Conservation (phyloP, 441 rosid genomes). For the Mallotus japonicus region DNA sequence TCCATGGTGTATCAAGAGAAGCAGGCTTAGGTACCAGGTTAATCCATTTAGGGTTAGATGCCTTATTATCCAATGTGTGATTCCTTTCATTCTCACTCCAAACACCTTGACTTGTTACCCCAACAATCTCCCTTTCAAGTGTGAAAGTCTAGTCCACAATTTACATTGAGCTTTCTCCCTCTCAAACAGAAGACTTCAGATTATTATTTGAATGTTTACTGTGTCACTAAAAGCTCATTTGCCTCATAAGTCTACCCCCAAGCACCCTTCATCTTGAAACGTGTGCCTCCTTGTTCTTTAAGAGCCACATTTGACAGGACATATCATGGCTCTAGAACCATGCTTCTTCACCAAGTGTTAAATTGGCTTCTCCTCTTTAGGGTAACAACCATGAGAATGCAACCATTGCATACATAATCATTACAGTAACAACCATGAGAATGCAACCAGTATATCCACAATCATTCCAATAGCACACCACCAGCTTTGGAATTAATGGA, state of each 20-base stretch:
- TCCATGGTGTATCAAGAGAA: not conserved
- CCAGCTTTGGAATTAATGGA: not conserved
- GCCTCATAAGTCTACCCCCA: not conserved
- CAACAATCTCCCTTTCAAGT: not conserved
- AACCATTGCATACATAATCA: not conserved
- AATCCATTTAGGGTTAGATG: no score
- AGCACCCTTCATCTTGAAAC: not conserved
- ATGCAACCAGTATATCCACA: not conserved
- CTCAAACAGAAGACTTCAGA: not conserved
- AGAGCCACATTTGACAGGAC: not conserved
- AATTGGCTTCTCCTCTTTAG: no score
- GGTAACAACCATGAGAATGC: no score
- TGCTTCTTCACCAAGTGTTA: not conserved
- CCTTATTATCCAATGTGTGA: not conserved
- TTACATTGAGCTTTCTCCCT: not conserved
- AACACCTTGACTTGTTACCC: not conserved
- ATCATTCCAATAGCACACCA: not conserved
- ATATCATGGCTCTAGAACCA: not conserved
- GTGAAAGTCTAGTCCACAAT: not conserved
- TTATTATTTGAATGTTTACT: not conserved
- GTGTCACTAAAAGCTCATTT: not conserved
- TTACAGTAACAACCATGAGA: not conserved
- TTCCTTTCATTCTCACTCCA: not conserved
- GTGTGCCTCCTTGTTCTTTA: not conserved
- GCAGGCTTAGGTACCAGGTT: not conserved